Base-by-base conservation (phyloP, 495 filamentous ascomycete species). In the Aspergillus wentii region DNA sequence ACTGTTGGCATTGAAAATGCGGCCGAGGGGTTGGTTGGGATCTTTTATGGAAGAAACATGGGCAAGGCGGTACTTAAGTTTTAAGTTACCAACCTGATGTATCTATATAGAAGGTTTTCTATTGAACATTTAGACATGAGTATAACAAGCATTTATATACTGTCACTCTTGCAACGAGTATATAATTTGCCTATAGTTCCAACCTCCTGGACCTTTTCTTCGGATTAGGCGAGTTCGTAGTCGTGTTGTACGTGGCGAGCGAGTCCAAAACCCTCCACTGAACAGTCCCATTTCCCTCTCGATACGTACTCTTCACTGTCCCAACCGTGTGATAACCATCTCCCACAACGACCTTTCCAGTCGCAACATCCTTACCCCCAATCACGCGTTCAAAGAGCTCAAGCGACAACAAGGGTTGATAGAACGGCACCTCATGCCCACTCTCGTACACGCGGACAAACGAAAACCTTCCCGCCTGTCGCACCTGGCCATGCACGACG, bases 51-150 rank as follows among this genome's bases (percentile, higher is more conserved):
- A 20, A 80, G 87, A 61, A 96, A 96, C 66, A 85, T 88, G 68
- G 90, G 90, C 43, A 96, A 97, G 72, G 86, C 88, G 20, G 76
- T 92, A 15, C 44, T 95, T 44, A 83, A 86, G 66, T 80, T 91
- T 37, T 68, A 64, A 52, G 28, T 38, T 36, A n/a, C n/a, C n/a
- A n/a, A n/a, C n/a, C n/a, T n/a, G n/a, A n/a, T n/a, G n/a, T n/a
- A n/a, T n/a, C n/a, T n/a, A n/a, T n/a, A n/a, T n/a, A n/a, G n/a
- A n/a, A n/a, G n/a, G n/a, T n/a, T n/a, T n/a, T n/a, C n/a, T n/a
- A n/a, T n/a, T n/a, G n/a, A n/a, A n/a, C n/a, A n/a, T n/a, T n/a
- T n/a, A n/a, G n/a, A n/a, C n/a, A n/a, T n/a, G n/a, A n/a, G n/a
- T n/a, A n/a, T n/a, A n/a, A n/a, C n/a, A n/a, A n/a, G n/a, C n/a